Evolutionary conservation across 495 filamentous ascomycete species (phyloP).

Genomic region (Podospora pseudoanserina): DNA sequence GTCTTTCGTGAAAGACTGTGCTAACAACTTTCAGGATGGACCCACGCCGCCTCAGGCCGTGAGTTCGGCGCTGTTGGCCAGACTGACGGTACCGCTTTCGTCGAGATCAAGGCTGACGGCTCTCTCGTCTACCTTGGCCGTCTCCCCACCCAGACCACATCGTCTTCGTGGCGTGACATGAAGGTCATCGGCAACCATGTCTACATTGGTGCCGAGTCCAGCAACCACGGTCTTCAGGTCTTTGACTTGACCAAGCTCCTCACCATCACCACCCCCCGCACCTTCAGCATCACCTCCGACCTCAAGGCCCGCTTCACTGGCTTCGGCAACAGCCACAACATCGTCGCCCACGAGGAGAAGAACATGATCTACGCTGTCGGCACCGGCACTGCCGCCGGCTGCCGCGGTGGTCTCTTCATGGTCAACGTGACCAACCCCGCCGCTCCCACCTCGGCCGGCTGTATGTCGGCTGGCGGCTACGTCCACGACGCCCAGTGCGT

Average conservation of each 20-base stretch:
- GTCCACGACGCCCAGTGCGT: conserved; percentile 61
- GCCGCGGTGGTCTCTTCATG: conserved; percentile 52
- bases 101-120: conserved; percentile 42
- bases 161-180: conserved; percentile 47
- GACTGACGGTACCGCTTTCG: conserved; percentile 48
- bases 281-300: conserved; percentile 22
- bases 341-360: conserved; percentile 50
- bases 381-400: conserved; percentile 42
- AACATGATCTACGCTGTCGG: conserved; percentile 48
- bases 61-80: conserved; percentile 52
- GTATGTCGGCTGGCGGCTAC: conserved; percentile 53
- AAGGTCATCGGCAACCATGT: conserved; percentile 41
- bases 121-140: conserved; percentile 47
- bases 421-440: conserved; percentile 50
- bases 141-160: conserved; percentile 34
- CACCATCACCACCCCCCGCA: conserved; percentile 17
- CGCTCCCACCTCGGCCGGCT: conserved; percentile 51
- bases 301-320: conserved; percentile 22
- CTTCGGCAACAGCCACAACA: conserved; percentile 29
- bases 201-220: conserved; percentile 46
- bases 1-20: no score
- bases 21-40: conserved; percentile 31
- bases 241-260: conserved; percentile 46
- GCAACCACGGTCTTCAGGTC: conserved; percentile 44
- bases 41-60: conserved; percentile 36